Base-by-base conservation (phyloP, 306 rosid species). In the Quercus berberidifolia region DNA sequence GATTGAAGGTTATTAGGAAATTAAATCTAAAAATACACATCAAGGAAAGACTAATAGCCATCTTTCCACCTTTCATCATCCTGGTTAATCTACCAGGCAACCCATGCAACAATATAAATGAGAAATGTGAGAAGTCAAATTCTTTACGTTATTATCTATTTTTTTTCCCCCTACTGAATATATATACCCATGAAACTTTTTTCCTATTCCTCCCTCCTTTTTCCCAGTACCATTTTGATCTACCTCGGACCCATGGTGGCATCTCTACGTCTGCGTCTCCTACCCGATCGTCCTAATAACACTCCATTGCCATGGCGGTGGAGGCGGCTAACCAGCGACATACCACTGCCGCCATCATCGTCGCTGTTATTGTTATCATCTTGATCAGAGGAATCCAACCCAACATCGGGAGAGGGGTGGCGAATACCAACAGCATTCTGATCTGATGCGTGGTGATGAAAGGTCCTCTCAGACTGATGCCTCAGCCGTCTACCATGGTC, bases 251-350 rank as follows among this genome's bases (percentile, higher is more conserved):
- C 85, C 35, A 71, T 81, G 18, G 62, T 85, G 49, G 79, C 79
- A 57, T 90, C 94, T 82, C 99, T 90, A 54, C 86, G 90, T 68
- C 92, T 89, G 2, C 89, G 93, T 80, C 99, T 93, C 88, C 99
- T 87, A 30, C 93, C 89, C 0, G 99, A 90, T 13, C 96, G 96
- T 41, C 88, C 92, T 82, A 90, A 76, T 51, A 91, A 76, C 79
- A 87, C 87, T 77, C 92, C 81, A 11, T 90, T 78, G 14, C 91
- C 96, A 63, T 87, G 94, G 58, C 86, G 93, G 0, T 77, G 96
- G 43, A 93, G 93, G 30, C 93, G 97, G 85, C 90, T 89, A 55
- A 78, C 96, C 85, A 93, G 80, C 9, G 98, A 93, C 77, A 89
- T 79, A 76, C 93, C 79, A 19, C 88, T 91, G 6, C 35, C 87